Percentiles rank a stretch among this genome's conserved stretches.
Evolutionary conservation across 2,329 filamentous ascomycete genomes (phyloP).

Genomic region (Trichoderma gracile): DNA sequence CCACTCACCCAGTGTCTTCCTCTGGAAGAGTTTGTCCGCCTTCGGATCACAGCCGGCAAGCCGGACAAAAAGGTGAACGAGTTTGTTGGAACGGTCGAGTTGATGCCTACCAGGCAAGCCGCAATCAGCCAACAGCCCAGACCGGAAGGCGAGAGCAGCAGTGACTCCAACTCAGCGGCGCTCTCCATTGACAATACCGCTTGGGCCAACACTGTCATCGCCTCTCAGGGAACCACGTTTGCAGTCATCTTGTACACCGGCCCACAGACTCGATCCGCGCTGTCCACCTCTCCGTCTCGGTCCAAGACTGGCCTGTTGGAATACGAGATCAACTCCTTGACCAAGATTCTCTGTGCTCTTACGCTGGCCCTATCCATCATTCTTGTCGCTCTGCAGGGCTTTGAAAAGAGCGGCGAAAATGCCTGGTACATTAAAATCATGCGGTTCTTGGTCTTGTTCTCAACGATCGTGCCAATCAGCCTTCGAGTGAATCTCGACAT

Average conservation of each 20-base stretch:
- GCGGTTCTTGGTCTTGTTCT: constrained; percentile 97
- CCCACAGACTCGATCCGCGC: constrained; percentile 85
- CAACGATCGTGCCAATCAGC: constrained; percentile 98
- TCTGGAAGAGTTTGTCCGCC: constrained; percentile 67
- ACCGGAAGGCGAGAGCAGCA: constrained; percentile 39
- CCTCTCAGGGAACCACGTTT: constrained; percentile 84
- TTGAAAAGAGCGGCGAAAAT: constrained; percentile 64
- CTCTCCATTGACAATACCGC: constrained; percentile 96
- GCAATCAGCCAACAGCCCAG: constrained; percentile 47
- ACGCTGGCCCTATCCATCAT: constrained; percentile 84
- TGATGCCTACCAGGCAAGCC: constrained; percentile 58
- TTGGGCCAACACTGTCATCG: constrained; percentile 97
- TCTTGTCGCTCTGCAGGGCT: constrained; percentile 83
- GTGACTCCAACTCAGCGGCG: constrained; percentile 60
- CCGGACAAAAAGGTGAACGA: constrained; percentile 94
- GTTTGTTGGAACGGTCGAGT: constrained; percentile 84
- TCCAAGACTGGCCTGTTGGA: constrained; percentile 94
- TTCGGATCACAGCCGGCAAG: constrained; percentile 78
- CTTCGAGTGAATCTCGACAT: constrained; percentile 94
- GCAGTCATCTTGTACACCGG: constrained; percentile 95
- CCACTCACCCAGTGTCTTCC: constrained; percentile 79
- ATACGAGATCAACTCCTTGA: constrained; percentile 94
- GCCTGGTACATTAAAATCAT: constrained; percentile 96
- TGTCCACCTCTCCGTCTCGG: constrained; percentile 87
- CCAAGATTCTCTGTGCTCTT: constrained; percentile 90